Percentiles rank a stretch among this genome's conserved stretches.
These are phyloP conservation scores for Melanomma pulvis-pyrius DNA, from an alignment of 495 filamentous ascomycete genomes.

Conservation along the genomic window DNA sequence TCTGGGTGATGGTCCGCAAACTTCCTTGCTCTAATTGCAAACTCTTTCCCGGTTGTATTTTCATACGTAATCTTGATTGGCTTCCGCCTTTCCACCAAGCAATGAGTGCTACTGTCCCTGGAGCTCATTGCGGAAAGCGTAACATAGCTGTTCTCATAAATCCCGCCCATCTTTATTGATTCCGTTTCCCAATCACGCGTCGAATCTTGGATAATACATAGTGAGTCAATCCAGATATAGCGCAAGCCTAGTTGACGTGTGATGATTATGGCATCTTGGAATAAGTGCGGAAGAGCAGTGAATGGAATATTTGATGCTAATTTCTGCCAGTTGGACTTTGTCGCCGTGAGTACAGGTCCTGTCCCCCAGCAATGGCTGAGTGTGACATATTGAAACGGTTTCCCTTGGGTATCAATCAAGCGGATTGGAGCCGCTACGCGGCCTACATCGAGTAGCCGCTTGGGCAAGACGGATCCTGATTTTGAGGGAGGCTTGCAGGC, in stretches of 20 bases:
- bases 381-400: slow-evolving; percentile 20
- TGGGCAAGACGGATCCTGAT: not conserved
- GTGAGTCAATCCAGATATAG: slow-evolving; percentile 37
- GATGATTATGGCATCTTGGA: slow-evolving; percentile 28
- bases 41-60: slow-evolving; percentile 24
- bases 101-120: not conserved
- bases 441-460: slow-evolving; percentile 33
- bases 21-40: slow-evolving; percentile 13
- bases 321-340: slow-evolving; percentile 1
- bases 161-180: slow-evolving; percentile 21
- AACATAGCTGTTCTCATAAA: slow-evolving; percentile 17
- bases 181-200: slow-evolving; percentile 20
- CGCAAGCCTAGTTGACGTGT: slow-evolving; percentile 25
- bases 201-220: slow-evolving; percentile 37
- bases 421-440: slow-evolving; percentile 24
- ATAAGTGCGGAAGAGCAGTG: slow-evolving; percentile 14
- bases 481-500: slow-evolving; percentile 20
- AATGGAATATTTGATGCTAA: slow-evolving; percentile 13
- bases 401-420: slow-evolving; percentile 28
- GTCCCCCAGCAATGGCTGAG: slow-evolving; percentile 34
- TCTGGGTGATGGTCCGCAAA: slow-evolving; percentile 17
- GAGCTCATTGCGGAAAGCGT: slow-evolving; percentile 11
- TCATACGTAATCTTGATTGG: slow-evolving; percentile 15
- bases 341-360: not conserved
- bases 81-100: slow-evolving; percentile 9